These are phyloP conservation scores for Quercus glauca DNA, from an alignment of 306 rosid species.

Conservation along the genomic window DNA sequence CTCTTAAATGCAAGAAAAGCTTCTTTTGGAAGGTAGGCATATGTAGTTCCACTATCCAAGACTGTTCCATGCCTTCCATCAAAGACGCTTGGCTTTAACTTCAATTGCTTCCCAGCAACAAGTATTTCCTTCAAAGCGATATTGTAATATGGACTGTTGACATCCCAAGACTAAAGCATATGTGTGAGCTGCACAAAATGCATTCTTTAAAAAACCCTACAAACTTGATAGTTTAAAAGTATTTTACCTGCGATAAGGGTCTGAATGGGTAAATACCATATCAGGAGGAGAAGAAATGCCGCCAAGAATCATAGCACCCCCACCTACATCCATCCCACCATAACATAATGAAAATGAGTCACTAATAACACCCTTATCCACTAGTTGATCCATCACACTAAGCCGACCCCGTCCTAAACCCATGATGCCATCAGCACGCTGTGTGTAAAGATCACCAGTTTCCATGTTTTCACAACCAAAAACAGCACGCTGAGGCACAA, in stretches of 20 bases:
- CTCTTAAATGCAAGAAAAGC: constrained; percentile 73
- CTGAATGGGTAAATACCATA: constrained; percentile 73
- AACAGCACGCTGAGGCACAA: constrained; percentile 72
- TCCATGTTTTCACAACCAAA: constrained; percentile 90
- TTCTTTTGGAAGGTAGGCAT: constrained; percentile 79
- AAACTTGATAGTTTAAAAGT: background rate
- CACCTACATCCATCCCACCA: constrained; percentile 98
- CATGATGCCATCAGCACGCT: constrained; percentile 96
- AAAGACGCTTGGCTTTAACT: constrained; percentile 60
- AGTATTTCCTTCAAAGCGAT: constrained; percentile 82
- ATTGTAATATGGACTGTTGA: constrained; percentile 98
- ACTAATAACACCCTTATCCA: constrained; percentile 67
- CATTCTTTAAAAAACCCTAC: constrained; percentile 47
- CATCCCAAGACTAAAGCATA: constrained; percentile 99
- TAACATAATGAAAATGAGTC: constrained; percentile 94
- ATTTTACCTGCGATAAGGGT: constrained; percentile 65
- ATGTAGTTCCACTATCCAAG: constrained; percentile 96
- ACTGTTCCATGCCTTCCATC: constrained; percentile 84
- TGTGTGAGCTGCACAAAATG: constrained; percentile 80
- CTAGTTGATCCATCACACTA: constrained; percentile 90
- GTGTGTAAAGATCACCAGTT: constrained; percentile 83
- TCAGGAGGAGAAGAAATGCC: constrained; percentile 70
- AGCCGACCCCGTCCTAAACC: constrained; percentile 92
- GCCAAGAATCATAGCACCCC: constrained; percentile 98
- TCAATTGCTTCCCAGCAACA: constrained; percentile 82